Percentiles rank a stretch among this genome's conserved stretches.
phyloP scores from a whole-genome alignment of 768 basidiomycete species.

The Paxillus ammoniavirescens region DNA sequence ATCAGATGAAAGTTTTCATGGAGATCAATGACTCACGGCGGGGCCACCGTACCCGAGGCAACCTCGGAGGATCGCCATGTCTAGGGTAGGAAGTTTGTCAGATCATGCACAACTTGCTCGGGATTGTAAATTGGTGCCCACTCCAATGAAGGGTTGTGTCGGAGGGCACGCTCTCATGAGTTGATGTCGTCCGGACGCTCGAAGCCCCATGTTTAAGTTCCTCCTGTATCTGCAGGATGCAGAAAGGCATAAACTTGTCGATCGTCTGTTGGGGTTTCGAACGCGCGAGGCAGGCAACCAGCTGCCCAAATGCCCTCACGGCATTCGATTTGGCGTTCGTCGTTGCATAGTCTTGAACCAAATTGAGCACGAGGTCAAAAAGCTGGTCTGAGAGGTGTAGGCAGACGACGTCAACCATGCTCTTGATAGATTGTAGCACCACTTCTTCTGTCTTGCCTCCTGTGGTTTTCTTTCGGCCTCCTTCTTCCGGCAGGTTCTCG shows the following conservation, averaged over 20 bases:
- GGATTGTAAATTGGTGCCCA: constrained; percentile 34
- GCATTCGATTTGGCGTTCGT: constrained; percentile 88
- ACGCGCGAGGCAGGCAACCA: constrained; percentile 81
- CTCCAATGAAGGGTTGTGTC: constrained; percentile 95
- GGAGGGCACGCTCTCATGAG: constrained; percentile 69
- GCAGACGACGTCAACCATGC: constrained; percentile 79
- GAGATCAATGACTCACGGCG: constrained; percentile 41
- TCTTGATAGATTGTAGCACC: constrained; percentile 75
- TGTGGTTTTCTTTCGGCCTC: constrained; percentile 80
- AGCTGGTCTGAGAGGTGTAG: constrained; percentile 61
- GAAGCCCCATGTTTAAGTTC: constrained; percentile 92
- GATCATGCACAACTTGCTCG: background rate
- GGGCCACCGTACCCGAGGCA: constrained; percentile 74
- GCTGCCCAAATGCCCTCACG: constrained; percentile 86
- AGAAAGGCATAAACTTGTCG: constrained; percentile 77
- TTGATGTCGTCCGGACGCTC: constrained; percentile 76
- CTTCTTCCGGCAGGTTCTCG: constrained; percentile 94
- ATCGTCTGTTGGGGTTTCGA: constrained; percentile 75
- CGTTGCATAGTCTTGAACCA: constrained; percentile 86
- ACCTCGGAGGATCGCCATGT: constrained; percentile 79
- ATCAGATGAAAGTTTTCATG: background rate
- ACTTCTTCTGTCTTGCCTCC: constrained; percentile 79
- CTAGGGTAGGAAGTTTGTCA: constrained; percentile 34
- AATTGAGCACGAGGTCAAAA: constrained; percentile 81
- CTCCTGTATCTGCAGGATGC: constrained; percentile 70